These are phyloP conservation scores for Aschersonia sp. DNA, from an alignment of 2,329 filamentous ascomycete genomes.

Conservation along the genomic window DNA sequence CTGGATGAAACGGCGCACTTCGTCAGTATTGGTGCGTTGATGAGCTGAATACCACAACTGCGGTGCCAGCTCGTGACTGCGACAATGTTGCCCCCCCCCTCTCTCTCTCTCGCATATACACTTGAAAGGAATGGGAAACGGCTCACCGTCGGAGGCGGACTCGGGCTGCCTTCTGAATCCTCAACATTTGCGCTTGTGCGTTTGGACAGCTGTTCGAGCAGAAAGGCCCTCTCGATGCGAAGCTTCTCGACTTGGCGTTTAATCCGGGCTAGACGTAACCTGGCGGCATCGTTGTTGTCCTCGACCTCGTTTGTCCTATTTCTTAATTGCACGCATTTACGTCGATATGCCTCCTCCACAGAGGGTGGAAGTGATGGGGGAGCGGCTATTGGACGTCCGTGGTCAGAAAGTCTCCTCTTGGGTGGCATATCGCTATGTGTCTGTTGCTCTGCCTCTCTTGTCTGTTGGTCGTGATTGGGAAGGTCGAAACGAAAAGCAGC, in stretches of 20 bases:
- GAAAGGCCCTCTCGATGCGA: constrained; percentile 68
- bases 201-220: constrained; percentile 58
- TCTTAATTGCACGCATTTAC: constrained; percentile 92
- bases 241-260: constrained; percentile 83
- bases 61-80: no score
- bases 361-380: constrained; percentile 63
- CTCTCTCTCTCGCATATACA: not conserved
- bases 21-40: constrained; percentile 16
- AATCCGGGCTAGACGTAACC: constrained; percentile 64
- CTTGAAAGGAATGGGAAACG: not conserved
- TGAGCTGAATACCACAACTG: no score
- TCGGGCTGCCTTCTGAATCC: constrained; percentile 66
- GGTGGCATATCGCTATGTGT: constrained; percentile 14
- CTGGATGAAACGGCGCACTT: constrained; percentile 26
- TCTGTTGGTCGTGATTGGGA: no score
- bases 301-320: constrained; percentile 86
- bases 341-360: constrained; percentile 88
- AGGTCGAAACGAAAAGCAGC: no score
- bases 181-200: constrained; percentile 63
- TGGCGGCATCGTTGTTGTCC: constrained; percentile 73
- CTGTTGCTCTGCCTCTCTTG: not conserved
- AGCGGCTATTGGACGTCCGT: constrained; percentile 26
- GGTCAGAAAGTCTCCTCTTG: constrained; percentile 21
- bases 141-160: constrained; percentile 63
- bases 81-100: no score